Evolutionary conservation across 208 protist genomes (phyloP).

Genomic region (Endotrypanum monterogeii): DNA sequence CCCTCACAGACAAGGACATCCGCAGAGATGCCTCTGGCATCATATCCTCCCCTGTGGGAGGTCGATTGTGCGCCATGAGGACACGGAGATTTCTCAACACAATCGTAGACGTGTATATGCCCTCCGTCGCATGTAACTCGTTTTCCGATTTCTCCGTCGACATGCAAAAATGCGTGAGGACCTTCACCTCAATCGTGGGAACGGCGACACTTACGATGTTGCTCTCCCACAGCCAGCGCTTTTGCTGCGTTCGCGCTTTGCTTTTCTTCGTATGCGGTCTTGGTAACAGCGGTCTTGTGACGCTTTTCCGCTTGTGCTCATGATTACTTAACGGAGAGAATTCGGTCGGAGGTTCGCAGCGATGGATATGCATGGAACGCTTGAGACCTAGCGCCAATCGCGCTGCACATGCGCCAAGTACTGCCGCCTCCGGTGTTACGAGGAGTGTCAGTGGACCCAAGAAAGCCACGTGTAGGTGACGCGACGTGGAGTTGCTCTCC

Average conservation of each 20-base stretch:
- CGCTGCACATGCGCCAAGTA: conserved; percentile 25
- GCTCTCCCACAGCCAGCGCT: conserved; percentile 78
- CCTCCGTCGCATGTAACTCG: conserved; percentile 14
- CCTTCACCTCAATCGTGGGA: conserved; percentile 71
- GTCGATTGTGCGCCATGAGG: conserved; percentile 51
- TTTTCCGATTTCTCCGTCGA: conserved; percentile 47
- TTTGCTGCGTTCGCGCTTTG: conserved; percentile 66
- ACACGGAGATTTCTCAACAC: conserved; percentile 49
- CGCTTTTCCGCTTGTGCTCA: background rate
- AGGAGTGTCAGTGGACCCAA: conserved; percentile 62
- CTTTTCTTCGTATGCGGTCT: conserved; percentile 41
- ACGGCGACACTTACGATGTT: conserved; percentile 64
- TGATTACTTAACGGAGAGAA: conserved; percentile 9
- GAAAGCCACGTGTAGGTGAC: conserved; percentile 73
- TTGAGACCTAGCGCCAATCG: conserved; percentile 17
- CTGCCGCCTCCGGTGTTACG: conserved; percentile 50
- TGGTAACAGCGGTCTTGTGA: conserved; percentile 13
- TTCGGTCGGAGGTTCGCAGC: conserved; percentile 13
- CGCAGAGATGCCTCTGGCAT: conserved; percentile 27
- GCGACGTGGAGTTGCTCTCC: conserved; percentile 61
- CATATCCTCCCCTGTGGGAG: conserved; percentile 54
- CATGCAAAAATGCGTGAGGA: conserved; percentile 56
- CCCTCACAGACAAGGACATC: conserved; percentile 52
- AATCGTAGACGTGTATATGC: conserved; percentile 73
- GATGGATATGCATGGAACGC: conserved; percentile 5